Conservation (phyloP, 805 yeast genomes). For the Cyberlindnera maclurae region DNA sequence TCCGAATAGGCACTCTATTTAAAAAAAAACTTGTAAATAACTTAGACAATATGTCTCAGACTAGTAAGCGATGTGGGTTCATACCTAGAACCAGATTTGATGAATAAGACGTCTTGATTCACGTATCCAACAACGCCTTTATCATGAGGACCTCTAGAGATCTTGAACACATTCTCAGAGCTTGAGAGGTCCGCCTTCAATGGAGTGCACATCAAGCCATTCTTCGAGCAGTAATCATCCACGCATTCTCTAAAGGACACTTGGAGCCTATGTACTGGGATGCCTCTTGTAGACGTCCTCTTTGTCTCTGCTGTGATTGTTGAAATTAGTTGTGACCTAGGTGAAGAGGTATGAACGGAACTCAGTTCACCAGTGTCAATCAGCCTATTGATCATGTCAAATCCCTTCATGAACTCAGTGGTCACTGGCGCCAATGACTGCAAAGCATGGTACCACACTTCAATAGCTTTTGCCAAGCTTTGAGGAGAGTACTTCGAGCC, state of each 20-base stretch:
- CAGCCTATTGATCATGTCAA: constrained; percentile 27
- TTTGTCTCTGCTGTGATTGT: background rate
- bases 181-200: constrained; percentile 19
- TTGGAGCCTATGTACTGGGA: constrained; percentile 36
- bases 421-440: constrained; percentile 17
- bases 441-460: constrained; percentile 22
- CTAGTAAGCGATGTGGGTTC: constrained; percentile 35
- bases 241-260: constrained; percentile 61
- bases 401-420: constrained; percentile 16
- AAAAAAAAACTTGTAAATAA: constrained; percentile 1
- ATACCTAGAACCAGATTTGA: constrained; percentile 28
- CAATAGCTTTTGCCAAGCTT: constrained; percentile 23
- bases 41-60: background rate
- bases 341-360: constrained; percentile 5
- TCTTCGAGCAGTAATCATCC: constrained; percentile 46
- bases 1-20: background rate
- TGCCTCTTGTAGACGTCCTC: constrained; percentile 25
- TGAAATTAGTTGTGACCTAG: constrained; percentile 1
- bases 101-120: constrained; percentile 61
- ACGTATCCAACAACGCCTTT: constrained; percentile 39
- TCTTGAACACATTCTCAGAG: constrained; percentile 39
- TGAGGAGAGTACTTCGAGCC: background rate
- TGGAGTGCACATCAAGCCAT: constrained; percentile 31
- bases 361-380: constrained; percentile 15
- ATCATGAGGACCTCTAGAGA: constrained; percentile 29